Evolutionary conservation across 2,329 filamentous ascomycete genomes (phyloP).

Genomic region (Bipolaris sorokiniana): DNA sequence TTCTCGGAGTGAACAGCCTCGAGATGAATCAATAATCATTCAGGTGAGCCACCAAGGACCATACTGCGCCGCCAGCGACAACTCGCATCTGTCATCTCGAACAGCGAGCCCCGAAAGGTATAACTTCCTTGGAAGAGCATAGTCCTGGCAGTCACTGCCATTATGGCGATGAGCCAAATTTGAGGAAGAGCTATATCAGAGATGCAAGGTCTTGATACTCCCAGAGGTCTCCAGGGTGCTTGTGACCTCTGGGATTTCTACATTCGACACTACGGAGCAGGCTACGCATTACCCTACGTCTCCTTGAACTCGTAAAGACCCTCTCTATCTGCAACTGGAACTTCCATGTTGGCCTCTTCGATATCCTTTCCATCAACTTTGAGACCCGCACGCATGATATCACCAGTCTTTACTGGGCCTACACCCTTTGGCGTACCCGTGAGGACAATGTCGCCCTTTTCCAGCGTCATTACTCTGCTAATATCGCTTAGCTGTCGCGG

Average conservation of each 20-base stretch:
- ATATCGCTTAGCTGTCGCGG: conserved; percentile 89
- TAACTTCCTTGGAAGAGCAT: background rate
- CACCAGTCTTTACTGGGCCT: conserved; percentile 81
- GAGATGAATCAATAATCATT: background rate
- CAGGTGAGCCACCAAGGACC: background rate
- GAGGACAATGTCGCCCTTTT: conserved; percentile 88
- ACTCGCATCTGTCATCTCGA: background rate
- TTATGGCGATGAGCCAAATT: too few species aligned
- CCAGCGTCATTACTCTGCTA: conserved; percentile 90
- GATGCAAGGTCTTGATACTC: conserved; percentile 5
- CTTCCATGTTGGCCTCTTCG: conserved; percentile 82
- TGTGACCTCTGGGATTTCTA: background rate
- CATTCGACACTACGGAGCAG: background rate
- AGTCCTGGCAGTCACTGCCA: background rate
- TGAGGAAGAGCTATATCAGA: background rate
- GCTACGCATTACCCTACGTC: conserved; percentile 45
- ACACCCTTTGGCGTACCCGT: conserved; percentile 99
- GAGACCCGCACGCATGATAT: conserved; percentile 85
- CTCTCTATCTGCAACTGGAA: conserved; percentile 78
- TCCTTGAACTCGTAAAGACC: conserved; percentile 74
- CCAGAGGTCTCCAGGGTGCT: background rate
- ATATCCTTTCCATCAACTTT: conserved; percentile 81
- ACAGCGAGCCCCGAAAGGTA: background rate
- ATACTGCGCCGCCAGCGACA: too few species aligned
- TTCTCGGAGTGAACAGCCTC: background rate